Percentiles rank a stretch among this genome's conserved stretches.
These are phyloP conservation scores for Lachnellula cervina DNA, from an alignment of 2,329 filamentous ascomycete genomes.

Conservation along the genomic window DNA sequence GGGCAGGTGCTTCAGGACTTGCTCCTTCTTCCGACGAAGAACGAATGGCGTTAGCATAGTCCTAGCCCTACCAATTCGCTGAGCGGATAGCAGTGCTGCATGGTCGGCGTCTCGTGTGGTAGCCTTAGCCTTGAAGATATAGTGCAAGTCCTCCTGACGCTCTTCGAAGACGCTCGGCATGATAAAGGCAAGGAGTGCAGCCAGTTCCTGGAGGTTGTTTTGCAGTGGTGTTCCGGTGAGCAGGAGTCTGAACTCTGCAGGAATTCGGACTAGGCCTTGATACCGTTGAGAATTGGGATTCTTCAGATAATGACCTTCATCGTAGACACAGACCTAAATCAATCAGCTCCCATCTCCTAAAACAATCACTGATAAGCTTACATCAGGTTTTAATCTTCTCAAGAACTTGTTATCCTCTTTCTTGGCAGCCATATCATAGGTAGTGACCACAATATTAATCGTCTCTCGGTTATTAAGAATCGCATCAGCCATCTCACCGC, in stretches of 20 bases:
- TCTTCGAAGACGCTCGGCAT: slow-evolving; percentile 78
- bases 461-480: slow-evolving; percentile 59
- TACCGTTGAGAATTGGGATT: slow-evolving; percentile 82
- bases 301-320: slow-evolving; percentile 92
- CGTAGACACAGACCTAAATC: slow-evolving; percentile 58
- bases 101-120: slow-evolving; percentile 75
- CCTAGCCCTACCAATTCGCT: slow-evolving; percentile 80
- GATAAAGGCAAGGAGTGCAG: slow-evolving; percentile 88
- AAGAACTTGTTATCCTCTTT: slow-evolving; percentile 60
- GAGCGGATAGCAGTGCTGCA: slow-evolving; percentile 76
- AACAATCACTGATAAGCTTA: slow-evolving; percentile 24
- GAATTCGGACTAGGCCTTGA: slow-evolving; percentile 70
- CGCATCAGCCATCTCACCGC: slow-evolving; percentile 61
- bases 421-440: slow-evolving; percentile 59
- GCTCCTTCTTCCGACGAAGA: slow-evolving; percentile 85
- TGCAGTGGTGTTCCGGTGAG: slow-evolving; percentile 88
- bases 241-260: slow-evolving; percentile 76
- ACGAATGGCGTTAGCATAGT: slow-evolving; percentile 96
- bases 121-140: slow-evolving; percentile 88
- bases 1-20: slow-evolving; percentile 81
- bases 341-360: slow-evolving; percentile 11
- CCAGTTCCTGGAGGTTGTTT: slow-evolving; percentile 90
- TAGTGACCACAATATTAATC: slow-evolving; percentile 69
- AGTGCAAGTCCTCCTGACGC: slow-evolving; percentile 72
- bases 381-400: slow-evolving; percentile 49